phyloP scores from a whole-genome alignment of 1,284 basidiomycete genomes.

The Phaffia rhodozyma region DNA sequence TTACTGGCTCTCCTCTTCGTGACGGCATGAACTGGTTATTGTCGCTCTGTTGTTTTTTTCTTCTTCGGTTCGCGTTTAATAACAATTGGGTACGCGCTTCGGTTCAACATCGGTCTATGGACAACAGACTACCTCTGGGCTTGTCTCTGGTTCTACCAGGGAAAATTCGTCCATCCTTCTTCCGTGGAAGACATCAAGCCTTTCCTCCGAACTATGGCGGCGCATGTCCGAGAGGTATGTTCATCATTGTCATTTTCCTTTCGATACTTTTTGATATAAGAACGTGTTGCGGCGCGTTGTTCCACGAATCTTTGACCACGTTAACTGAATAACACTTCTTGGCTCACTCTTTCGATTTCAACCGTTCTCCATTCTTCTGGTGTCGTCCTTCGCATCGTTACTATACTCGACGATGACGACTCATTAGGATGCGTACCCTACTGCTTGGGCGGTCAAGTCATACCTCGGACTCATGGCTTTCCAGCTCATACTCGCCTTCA shows the following conservation, averaged over 20 bases:
- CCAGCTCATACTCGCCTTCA: slow-evolving; percentile 78
- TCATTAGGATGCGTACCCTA: slow-evolving; percentile 76
- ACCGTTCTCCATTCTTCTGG: background rate
- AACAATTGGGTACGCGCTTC: background rate
- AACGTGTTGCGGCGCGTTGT: slow-evolving; percentile 2
- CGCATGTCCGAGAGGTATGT: slow-evolving; percentile 62
- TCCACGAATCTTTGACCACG: background rate
- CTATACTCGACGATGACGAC: background rate
- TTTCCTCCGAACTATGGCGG: slow-evolving; percentile 72
- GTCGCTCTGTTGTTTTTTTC: background rate
- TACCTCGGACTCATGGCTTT: slow-evolving; percentile 81
- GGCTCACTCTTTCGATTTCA: background rate
- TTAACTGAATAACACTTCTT: background rate
- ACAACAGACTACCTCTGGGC: slow-evolving; percentile 93
- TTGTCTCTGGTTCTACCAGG: slow-evolving; percentile 93
- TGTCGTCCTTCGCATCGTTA: background rate
- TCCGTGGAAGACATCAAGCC: slow-evolving; percentile 62
- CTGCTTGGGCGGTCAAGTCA: slow-evolving; percentile 70
- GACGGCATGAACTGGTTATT: background rate
- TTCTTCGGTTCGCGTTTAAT: background rate
- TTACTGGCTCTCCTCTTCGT: background rate
- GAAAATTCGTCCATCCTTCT: slow-evolving; percentile 62
- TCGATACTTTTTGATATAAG: background rate
- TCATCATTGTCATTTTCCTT: background rate
- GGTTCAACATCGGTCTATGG: background rate